phyloP scores from a whole-genome alignment of 2,329 filamentous ascomycete species.

The Venturia carpophila region DNA sequence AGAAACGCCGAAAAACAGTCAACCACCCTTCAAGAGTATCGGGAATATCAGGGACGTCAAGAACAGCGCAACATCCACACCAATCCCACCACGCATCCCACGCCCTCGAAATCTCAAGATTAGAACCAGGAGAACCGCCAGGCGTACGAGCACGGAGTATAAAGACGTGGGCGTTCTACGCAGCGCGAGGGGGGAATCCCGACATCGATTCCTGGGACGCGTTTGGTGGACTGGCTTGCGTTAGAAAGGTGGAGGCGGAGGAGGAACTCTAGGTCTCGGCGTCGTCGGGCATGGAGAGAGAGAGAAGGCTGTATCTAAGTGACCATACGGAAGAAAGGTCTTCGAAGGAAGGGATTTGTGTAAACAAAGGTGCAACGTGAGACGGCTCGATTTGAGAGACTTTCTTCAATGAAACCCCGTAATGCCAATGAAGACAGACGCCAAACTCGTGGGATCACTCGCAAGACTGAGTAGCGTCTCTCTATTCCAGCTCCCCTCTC shows the following conservation, averaged over 20 bases:
- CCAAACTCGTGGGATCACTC: no score
- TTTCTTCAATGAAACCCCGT: no score
- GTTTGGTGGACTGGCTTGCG: conserved; percentile 15
- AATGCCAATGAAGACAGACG: no score
- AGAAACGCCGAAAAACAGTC: neutral
- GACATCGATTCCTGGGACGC: conserved; percentile 3
- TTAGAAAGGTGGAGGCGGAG: neutral
- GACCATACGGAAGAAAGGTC: no score
- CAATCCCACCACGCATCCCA: neutral
- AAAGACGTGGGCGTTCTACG: conserved; percentile 12
- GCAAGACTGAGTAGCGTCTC: no score
- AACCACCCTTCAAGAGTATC: neutral
- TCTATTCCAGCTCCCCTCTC: no score
- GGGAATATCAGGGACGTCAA: neutral
- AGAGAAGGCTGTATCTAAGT: neutral
- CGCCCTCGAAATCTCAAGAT: neutral
- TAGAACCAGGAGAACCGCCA: neutral
- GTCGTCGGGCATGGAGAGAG: neutral
- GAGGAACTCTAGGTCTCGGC: neutral
- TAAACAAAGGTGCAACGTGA: no score
- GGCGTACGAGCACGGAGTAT: neutral
- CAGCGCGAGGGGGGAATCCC: neutral
- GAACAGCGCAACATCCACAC: neutral
- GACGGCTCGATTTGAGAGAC: no score
- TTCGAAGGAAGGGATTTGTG: no score